Evolutionary conservation across 352 stramenopile species (phyloP).

Genomic region (Globisporangium parvum): DNA sequence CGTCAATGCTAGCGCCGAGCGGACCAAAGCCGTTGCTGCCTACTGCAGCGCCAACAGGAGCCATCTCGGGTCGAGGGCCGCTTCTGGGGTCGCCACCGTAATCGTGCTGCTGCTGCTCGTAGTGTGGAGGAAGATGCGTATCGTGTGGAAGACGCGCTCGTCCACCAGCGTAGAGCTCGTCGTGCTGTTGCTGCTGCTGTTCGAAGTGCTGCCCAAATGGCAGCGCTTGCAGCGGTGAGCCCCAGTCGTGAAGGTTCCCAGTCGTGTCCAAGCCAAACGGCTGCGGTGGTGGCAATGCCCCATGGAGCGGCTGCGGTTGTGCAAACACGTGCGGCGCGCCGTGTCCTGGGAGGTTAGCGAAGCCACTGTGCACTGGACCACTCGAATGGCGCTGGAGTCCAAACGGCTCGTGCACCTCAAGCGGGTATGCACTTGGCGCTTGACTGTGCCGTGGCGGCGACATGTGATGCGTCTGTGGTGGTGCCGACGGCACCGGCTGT

Average conservation of each 20-base stretch:
- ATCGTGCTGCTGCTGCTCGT: conserved; percentile 16
- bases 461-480: conserved; percentile 13
- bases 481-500: conserved; percentile 8
- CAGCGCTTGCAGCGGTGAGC: conserved; percentile 4
- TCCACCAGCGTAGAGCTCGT: conserved; percentile 3
- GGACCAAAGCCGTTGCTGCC: background rate
- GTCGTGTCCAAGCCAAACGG: background rate
- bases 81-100: background rate
- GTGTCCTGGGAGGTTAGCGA: background rate
- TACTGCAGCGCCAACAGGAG: background rate
- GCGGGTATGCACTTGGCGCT: background rate
- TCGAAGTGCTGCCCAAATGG: conserved; percentile 1
- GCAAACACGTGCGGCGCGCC: background rate
- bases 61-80: background rate
- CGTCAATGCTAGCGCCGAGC: background rate
- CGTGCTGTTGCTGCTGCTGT: conserved; percentile 14
- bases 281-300: background rate
- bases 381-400: background rate
- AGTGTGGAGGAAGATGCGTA: background rate
- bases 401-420: background rate
- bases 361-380: background rate
- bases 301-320: conserved; percentile 1
- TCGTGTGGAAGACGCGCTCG: background rate
- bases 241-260: conserved; percentile 3
- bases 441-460: background rate